Percentiles rank a stretch among this genome's conserved stretches.
Evolutionary conservation across 2,329 filamentous ascomycete species (phyloP).

Genomic region (Aureobasidium sp.): DNA sequence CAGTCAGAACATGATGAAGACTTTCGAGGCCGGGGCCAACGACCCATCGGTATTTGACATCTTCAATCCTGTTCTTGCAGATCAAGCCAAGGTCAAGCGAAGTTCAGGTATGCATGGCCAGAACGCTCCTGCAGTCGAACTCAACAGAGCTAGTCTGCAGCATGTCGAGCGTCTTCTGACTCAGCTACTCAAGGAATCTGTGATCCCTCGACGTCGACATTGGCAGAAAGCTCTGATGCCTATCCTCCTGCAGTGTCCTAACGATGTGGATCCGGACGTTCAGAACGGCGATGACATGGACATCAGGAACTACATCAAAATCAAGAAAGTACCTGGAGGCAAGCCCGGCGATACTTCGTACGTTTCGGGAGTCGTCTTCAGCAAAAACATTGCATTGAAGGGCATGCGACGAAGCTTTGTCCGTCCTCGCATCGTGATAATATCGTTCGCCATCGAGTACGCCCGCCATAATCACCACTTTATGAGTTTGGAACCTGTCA

Average conservation of each 20-base stretch:
- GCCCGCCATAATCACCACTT: constrained; percentile 89
- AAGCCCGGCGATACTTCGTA: constrained; percentile 90
- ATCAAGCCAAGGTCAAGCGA: constrained; percentile 43
- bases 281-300: constrained; percentile 91
- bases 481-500: constrained; percentile 95
- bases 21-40: constrained; percentile 23
- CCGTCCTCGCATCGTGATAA: constrained; percentile 80
- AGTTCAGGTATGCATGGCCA: constrained; percentile 76
- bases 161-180: constrained; percentile 81
- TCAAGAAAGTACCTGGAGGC: constrained; percentile 92
- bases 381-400: constrained; percentile 92
- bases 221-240: constrained; percentile 91
- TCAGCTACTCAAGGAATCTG: constrained; percentile 72
- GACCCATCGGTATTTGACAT: constrained; percentile 2
- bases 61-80: background rate
- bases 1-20: constrained; percentile 47
- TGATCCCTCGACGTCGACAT: constrained; percentile 62
- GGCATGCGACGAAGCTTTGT: constrained; percentile 85
- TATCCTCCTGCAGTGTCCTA: constrained; percentile 81
- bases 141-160: constrained; percentile 79
- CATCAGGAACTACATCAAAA: constrained; percentile 91
- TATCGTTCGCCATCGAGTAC: constrained; percentile 94
- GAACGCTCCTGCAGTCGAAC: constrained; percentile 67
- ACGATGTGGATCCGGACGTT: constrained; percentile 91
- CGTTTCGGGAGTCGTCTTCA: constrained; percentile 92